Percentiles rank a stretch among this genome's conserved stretches.
Conservation (phyloP, 176 grass and related monocot genomes). For the Dactylis glomerata region DNA sequence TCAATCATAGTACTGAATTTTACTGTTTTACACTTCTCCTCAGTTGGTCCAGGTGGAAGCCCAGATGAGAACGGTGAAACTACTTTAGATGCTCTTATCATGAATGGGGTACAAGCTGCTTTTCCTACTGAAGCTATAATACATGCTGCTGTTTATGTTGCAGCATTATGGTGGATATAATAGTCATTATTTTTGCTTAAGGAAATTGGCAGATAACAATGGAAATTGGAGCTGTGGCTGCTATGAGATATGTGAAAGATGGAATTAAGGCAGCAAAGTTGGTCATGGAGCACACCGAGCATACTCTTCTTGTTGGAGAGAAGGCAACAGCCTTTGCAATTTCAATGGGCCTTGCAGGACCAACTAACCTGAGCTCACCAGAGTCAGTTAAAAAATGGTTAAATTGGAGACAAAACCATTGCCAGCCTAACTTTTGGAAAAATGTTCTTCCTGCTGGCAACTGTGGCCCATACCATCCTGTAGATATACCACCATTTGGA, state of each 20-base stretch:
- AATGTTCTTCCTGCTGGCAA: constrained; percentile 53
- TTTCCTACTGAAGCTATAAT: not conserved
- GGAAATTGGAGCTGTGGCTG: constrained; percentile 88
- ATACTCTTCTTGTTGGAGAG: constrained; percentile 89
- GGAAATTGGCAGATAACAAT: constrained; percentile 68
- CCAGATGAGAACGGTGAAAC: constrained; percentile 94
- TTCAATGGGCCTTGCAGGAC: constrained; percentile 93
- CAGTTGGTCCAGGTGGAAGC: constrained; percentile 93
- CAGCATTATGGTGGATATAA: constrained; percentile 27
- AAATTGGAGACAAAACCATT: constrained; percentile 65
- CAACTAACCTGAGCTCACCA: constrained; percentile 72
- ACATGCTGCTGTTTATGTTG: constrained; percentile 1
- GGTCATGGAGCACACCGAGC: constrained; percentile 73
- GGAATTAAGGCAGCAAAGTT: constrained; percentile 81
- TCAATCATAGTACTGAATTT: not conserved
- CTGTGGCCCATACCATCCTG: constrained; percentile 69
- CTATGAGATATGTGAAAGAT: constrained; percentile 92
- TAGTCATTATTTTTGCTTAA: constrained; percentile 35
- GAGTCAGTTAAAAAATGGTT: constrained; percentile 72
- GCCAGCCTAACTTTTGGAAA: constrained; percentile 91
- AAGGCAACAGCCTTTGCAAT: constrained; percentile 92
- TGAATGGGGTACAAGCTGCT: constrained; percentile 78
- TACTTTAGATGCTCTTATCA: constrained; percentile 96
- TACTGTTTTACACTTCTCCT: not conserved
- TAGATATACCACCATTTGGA: not conserved